A percentile compares a stretch with the other conserved stretches of the same genome.
Conservation (phyloP, 345 rosid genomes). For the Salix exigua region DNA sequence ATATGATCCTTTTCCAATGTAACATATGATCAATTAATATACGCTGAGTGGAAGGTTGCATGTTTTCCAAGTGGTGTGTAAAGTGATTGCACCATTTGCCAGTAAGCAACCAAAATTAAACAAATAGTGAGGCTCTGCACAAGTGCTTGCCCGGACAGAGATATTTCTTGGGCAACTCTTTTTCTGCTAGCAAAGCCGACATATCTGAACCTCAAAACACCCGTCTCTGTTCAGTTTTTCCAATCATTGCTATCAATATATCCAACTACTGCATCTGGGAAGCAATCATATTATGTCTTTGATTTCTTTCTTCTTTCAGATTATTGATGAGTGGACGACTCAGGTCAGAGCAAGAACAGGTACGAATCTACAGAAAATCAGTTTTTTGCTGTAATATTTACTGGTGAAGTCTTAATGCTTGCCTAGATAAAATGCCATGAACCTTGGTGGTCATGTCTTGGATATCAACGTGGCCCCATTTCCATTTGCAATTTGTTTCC, state of each 20-base stretch:
- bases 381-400: not conserved
- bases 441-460: not conserved
- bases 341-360: constrained; percentile 76
- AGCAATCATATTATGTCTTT: not conserved
- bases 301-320: constrained; percentile 34
- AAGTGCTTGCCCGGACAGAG: constrained; percentile 6
- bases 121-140: constrained; percentile 2
- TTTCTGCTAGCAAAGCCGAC: constrained; percentile 14
- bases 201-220: not conserved
- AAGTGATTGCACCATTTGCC: constrained; percentile 48
- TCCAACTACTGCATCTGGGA: not conserved
- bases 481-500: not conserved
- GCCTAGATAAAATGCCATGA: not conserved
- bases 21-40: not conserved
- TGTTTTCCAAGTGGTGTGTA: constrained; percentile 45
- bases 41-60: constrained; percentile 31
- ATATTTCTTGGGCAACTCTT: constrained; percentile 17
- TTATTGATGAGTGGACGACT: constrained; percentile 78
- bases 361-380: constrained; percentile 11
- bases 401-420: not conserved
- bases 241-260: not conserved
- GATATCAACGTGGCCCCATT: not conserved
- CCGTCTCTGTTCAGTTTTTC: not conserved
- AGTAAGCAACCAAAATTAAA: constrained; percentile 48
- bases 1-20: not conserved